Percentiles rank a stretch among this genome's conserved stretches.
These are phyloP conservation scores for Agaricus blazei DNA, from an alignment of 768 basidiomycete species.

Conservation along the genomic window DNA sequence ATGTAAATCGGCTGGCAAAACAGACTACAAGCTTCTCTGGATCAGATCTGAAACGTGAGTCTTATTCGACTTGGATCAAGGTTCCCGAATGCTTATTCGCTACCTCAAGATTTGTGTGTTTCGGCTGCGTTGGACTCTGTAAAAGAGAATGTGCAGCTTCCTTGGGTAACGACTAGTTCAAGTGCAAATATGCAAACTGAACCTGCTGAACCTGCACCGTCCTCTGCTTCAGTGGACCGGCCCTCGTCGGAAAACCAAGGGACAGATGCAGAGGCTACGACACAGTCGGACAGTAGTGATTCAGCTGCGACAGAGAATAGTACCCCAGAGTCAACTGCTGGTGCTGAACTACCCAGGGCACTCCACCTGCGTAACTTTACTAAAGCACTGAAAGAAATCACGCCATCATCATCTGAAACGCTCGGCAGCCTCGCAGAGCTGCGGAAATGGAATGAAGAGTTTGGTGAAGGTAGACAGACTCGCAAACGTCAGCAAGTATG, in stretches of 20 bases:
- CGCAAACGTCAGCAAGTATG: slow-evolving; percentile 69
- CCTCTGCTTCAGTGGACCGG: background rate
- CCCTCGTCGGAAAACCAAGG: slow-evolving; percentile 3
- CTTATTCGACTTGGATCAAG: background rate
- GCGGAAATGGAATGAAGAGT: slow-evolving; percentile 90
- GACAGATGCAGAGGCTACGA: slow-evolving; percentile 2
- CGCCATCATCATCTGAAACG: slow-evolving; percentile 82
- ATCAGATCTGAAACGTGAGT: slow-evolving; percentile 90
- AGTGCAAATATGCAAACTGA: background rate
- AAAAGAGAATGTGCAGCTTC: slow-evolving; percentile 77
- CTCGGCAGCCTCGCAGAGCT: slow-evolving; percentile 71
- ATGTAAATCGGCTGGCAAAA: slow-evolving; percentile 53
- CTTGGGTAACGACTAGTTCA: slow-evolving; percentile 49
- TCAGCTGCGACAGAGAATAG: background rate
- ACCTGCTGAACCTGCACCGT: background rate
- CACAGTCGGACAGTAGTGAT: background rate
- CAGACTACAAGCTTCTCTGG: slow-evolving; percentile 87
- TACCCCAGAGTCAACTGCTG: background rate
- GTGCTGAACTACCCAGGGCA: slow-evolving; percentile 14
- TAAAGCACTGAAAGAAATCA: slow-evolving; percentile 85
- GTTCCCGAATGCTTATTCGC: slow-evolving; percentile 9
- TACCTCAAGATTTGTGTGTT: slow-evolving; percentile 75
- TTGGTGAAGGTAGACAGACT: slow-evolving; percentile 77
- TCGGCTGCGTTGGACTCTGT: slow-evolving; percentile 89
- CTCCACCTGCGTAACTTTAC: slow-evolving; percentile 59